Evolutionary conservation across 129 eudicot species (phyloP).

Genomic region (Tagetes erecta): DNA sequence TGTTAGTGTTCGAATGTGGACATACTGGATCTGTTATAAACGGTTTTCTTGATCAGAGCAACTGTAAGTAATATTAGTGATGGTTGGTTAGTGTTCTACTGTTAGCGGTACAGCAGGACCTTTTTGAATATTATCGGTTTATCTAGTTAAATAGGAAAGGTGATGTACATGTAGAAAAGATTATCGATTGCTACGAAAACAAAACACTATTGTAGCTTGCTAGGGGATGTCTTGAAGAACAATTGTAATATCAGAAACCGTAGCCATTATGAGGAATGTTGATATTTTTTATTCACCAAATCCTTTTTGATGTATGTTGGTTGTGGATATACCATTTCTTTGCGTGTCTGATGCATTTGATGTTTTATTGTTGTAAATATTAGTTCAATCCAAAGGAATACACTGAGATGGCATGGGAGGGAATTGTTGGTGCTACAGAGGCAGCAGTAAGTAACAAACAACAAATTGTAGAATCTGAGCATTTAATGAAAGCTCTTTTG

Average conservation of each 20-base stretch:
- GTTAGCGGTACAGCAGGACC: neutral
- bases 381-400: conserved; percentile 66
- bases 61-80: neutral
- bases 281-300: neutral
- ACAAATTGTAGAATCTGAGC: conserved; percentile 89
- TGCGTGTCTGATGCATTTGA: neutral
- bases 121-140: neutral
- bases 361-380: conserved; percentile 13
- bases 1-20: too few species aligned
- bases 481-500: conserved; percentile 83
- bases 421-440: conserved; percentile 70
- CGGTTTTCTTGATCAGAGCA: neutral
- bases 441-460: conserved; percentile 76
- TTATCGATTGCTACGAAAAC: neutral
- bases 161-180: neutral
- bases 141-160: neutral
- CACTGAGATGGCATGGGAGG: conserved; percentile 99
- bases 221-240: neutral
- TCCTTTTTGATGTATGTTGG: neutral
- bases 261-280: neutral
- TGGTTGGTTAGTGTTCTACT: neutral
- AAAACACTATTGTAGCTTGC: neutral
- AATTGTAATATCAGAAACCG: neutral
- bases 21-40: neutral
- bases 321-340: neutral